Evolutionary conservation across 441 rosid species (phyloP), one percentile per base, ranked within the genome.

Genomic region (Breynia disticha): DNA sequence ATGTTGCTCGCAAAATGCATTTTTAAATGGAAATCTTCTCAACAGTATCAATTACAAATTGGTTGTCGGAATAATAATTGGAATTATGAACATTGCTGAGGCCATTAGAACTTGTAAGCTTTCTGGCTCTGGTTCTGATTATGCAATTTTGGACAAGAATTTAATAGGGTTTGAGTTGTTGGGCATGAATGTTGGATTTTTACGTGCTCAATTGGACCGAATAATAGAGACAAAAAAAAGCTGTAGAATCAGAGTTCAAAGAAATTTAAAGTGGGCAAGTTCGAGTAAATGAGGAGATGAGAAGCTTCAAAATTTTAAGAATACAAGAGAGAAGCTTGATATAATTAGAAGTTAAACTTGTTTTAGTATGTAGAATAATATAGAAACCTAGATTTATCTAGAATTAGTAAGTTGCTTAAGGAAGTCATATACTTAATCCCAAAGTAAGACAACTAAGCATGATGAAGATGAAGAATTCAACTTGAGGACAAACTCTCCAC

Each of bases 181-280:
- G 61, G 85, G 85, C 45, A 79, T 79, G 80, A 72, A 74, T 11
- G 76, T 74, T 10, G 76, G 73, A 48, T 79, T 74, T 55, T 55
- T 79, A 19, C 76, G 77, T 10, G 60, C 62, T 52, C 69, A 80
- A 32, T 56, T 79, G 66, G 59, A 58, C 21, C 46, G 56, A 54
- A 46, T 76, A 4, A 21, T 37, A 5, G 72, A 76, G 57, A 64
- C 73, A n/a, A 57, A 75, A 70, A 39, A 64, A 62, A 59, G 66
- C 73, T 15, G 48, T 62, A 39, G 73, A 71, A 53, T 52, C 69
- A 17, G 69, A 68, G 48, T 53, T 55, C 28, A 68, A 68, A 51
- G 76, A 70, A 53, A 62, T 46, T 11, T 48, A 57, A 65, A 16
- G 37, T 5, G 66, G 68, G 59, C 74, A 73, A 55, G 73, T 55